Base-by-base conservation (phyloP, 2,329 filamentous ascomycete species). In the Penicillium sp. region DNA sequence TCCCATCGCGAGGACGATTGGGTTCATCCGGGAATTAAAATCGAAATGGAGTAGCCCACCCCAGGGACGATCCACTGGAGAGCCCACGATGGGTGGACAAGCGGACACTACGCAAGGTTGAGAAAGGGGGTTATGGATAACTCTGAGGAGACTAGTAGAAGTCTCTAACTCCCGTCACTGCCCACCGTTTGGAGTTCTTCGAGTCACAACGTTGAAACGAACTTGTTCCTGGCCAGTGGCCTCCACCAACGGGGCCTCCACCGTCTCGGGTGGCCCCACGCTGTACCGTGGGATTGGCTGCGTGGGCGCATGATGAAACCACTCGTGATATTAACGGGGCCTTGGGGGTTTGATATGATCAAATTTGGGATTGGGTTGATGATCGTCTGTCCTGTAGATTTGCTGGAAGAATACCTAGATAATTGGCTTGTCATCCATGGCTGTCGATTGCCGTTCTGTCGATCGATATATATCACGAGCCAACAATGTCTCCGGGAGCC, bases 261-360 rank as follows among this genome's bases (percentile, higher is more conserved):
- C 30, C 51, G 52, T 56, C 51, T 61, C 54, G 51, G 43, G 23
- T 36, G 27, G 47, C 48, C 45, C 60, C 60, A 62, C 59, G 51
- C 29, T 49, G 40, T 12, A 20, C 6, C 4, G 15, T 23, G 17
- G 41, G 59, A 63, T 61, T 63, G 60, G 60, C 20, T 13, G 21
- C 21, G 40, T 7, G n/a, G 29, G 50, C 54, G 50, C 46, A 58
- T 58, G 13, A 42, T 63, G 60, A 63, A 63, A 63, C 60, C 7
- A 42, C 24, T 29, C 39, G 39, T 29, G 24, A 42, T n/a, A 32
- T 18, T 40, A 40, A 26, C 36, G 36, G 36, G 23, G 36, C 26
- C 36, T 40, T 40, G 36, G 36, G 36, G 36, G 36, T 37, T 37
- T 37, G 34, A 5, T n/a, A 9, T 13, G 18, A 10, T 37, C 34